These are phyloP conservation scores for Geotrichum citri-aurantii DNA, from an alignment of 1,139 yeast species.

Conservation along the genomic window DNA sequence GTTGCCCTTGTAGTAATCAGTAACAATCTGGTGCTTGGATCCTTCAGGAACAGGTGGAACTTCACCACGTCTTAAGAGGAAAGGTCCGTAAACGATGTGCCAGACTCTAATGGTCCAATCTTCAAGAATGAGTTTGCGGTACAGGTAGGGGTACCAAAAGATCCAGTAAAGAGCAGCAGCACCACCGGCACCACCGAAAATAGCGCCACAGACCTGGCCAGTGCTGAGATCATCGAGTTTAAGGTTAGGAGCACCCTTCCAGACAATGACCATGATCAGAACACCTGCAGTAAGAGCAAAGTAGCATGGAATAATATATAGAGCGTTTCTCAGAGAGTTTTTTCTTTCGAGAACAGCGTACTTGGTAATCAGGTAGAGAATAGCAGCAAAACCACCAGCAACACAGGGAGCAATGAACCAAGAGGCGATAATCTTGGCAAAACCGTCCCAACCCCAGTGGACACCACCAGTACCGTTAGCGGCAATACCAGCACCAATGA, in stretches of 20 bases:
- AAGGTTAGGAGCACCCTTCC: conserved; percentile 72
- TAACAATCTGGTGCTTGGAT: conserved; percentile 37
- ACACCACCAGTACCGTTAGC: conserved; percentile 55
- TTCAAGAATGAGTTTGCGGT: conserved; percentile 52
- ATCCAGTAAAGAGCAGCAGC: conserved; percentile 48
- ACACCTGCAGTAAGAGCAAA: conserved; percentile 58
- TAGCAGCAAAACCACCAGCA: conserved; percentile 59
- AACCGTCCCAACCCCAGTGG: conserved; percentile 73
- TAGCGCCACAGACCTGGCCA: conserved; percentile 50
- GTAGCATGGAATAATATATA: conserved; percentile 53
- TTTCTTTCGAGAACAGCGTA: conserved; percentile 57
- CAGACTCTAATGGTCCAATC: conserved; percentile 66
- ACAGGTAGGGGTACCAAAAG: conserved; percentile 58
- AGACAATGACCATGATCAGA: conserved; percentile 53
- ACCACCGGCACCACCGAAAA: conserved; percentile 58
- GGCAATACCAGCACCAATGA: conserved; percentile 71
- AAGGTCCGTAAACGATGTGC: conserved; percentile 54
- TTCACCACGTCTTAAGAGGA: conserved; percentile 47
- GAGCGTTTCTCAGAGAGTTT: conserved; percentile 48
- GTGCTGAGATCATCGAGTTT: conserved; percentile 48
- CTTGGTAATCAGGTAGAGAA: conserved; percentile 55
- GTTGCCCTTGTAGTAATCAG: conserved; percentile 64
- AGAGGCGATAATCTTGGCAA: conserved; percentile 67
- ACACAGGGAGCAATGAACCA: conserved; percentile 78
- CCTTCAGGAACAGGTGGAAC: conserved; percentile 68